Conservation (phyloP, 306 rosid genomes). For the Neltuma alba region DNA sequence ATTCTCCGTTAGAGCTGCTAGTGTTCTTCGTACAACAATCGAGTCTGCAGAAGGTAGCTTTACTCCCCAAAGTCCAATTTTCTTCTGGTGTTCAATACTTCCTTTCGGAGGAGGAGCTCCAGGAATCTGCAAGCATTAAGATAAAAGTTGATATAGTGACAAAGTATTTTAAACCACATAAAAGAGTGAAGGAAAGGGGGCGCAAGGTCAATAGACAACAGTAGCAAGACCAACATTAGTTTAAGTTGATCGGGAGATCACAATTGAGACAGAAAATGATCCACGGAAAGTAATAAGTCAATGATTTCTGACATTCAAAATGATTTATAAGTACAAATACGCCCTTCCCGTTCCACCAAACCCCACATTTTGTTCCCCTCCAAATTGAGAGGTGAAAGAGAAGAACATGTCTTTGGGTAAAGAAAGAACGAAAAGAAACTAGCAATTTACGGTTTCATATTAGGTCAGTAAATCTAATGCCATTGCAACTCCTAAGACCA, state of each 20-base stretch:
- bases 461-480: not conserved
- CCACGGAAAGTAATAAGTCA: conserved; percentile 1
- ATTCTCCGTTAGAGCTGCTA: conserved; percentile 61
- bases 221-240: conserved; percentile 5
- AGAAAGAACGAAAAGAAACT: not conserved
- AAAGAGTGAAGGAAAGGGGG: not conserved
- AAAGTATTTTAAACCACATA: conserved; percentile 16
- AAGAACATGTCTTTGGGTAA: not conserved
- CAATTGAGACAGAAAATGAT: not conserved
- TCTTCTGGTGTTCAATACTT: conserved; percentile 66
- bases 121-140: conserved; percentile 62
- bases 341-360: not conserved
- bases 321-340: conserved; percentile 5
- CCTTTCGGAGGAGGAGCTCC: conserved; percentile 68
- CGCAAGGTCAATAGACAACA: not conserved
- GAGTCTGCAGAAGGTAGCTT: conserved; percentile 88
- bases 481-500: not conserved
- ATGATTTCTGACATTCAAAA: conserved; percentile 19
- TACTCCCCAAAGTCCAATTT: conserved; percentile 69
- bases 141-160: conserved; percentile 4
- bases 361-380: not conserved
- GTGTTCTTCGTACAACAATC: conserved; percentile 69
- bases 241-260: conserved; percentile 17
- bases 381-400: not conserved
- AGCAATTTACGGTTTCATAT: not conserved